Conservation (phyloP, 345 rosid species). For the Lagerstroemia speciosa region DNA sequence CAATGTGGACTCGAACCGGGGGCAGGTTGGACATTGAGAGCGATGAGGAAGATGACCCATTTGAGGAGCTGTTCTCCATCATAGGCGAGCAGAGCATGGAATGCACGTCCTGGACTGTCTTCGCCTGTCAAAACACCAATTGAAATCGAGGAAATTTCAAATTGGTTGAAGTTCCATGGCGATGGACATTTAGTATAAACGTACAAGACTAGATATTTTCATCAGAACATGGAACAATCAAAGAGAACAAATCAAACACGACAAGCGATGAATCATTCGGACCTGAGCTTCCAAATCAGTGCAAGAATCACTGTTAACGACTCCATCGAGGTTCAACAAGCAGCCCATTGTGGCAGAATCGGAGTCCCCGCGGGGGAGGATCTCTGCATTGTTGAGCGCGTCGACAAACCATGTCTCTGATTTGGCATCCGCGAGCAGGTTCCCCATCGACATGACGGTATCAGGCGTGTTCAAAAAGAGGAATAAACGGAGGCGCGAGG, state of each 20-base stretch:
- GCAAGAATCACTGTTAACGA: background rate
- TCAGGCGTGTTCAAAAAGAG: conserved; percentile 63
- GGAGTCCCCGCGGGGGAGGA: conserved; percentile 55
- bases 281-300: conserved; percentile 21
- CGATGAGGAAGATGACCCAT: conserved; percentile 57
- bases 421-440: conserved; percentile 54
- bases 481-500: conserved; percentile 52
- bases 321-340: conserved; percentile 37
- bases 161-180: background rate
- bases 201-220: background rate
- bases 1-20: conserved; percentile 46
- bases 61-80: conserved; percentile 35
- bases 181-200: background rate
- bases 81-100: conserved; percentile 49
- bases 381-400: conserved; percentile 60
- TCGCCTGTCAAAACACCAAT: conserved; percentile 18
- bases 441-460: conserved; percentile 65
- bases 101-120: conserved; percentile 35
- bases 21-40: conserved; percentile 61
- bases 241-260: no score
- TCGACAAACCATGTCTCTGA: conserved; percentile 82
- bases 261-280: conserved; percentile 10
- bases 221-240: no score
- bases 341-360: conserved; percentile 50
- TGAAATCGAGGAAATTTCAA: background rate